phyloP scores from a whole-genome alignment of 2,329 filamentous ascomycete genomes.

The Talaromyces sp. region DNA sequence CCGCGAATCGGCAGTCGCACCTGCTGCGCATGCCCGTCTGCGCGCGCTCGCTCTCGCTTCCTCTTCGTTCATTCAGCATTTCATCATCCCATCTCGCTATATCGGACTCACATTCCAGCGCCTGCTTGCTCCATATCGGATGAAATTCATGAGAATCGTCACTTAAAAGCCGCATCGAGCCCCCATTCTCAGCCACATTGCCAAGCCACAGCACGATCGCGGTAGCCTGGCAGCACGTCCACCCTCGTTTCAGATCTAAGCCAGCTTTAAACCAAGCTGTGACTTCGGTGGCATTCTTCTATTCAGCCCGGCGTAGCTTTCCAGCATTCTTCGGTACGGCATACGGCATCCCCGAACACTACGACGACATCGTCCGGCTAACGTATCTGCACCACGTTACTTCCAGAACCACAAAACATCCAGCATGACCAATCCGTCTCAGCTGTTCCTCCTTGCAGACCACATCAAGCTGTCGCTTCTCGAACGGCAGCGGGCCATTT shows the following conservation, averaged over 20 bases:
- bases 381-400: not conserved
- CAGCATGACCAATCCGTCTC: constrained; percentile 53
- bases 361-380: not conserved
- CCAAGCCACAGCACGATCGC: not conserved
- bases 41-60: not conserved
- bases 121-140: not conserved
- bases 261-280: not conserved
- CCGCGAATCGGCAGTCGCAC: not conserved
- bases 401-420: not conserved
- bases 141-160: not conserved
- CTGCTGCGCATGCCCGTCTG: not conserved
- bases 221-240: not conserved
- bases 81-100: not conserved
- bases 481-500: constrained; percentile 81
- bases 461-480: constrained; percentile 95
- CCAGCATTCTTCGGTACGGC: not conserved
- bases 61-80: not conserved
- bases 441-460: constrained; percentile 89
- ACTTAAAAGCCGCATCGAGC: not conserved
- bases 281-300: not conserved
- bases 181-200: not conserved
- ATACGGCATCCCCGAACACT: not conserved
- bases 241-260: not conserved
- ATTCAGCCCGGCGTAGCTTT: not conserved
- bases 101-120: not conserved